phyloP scores from a whole-genome alignment of 441 rosid genomes.

The Melianthus villosus region DNA sequence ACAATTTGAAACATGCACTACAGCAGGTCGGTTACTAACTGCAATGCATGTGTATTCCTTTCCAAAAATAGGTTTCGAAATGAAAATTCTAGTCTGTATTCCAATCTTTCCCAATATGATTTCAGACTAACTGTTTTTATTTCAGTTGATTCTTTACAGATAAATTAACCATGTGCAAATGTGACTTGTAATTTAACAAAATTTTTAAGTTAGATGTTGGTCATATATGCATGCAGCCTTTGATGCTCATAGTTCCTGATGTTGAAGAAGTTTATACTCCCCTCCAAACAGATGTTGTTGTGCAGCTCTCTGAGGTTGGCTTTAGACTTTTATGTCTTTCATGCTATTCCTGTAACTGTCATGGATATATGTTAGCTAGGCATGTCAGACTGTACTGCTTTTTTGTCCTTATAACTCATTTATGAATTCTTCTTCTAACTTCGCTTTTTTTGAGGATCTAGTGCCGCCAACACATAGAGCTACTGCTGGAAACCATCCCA shows the following conservation, averaged over 20 bases:
- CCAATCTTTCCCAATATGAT: too few species aligned
- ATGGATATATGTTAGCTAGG: too few species aligned
- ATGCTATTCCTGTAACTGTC: too few species aligned
- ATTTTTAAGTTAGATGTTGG: too few species aligned
- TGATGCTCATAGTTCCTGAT: constrained; percentile 80
- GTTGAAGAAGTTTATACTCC: constrained; percentile 80
- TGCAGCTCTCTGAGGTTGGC: constrained; percentile 69
- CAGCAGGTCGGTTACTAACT: constrained; percentile 23
- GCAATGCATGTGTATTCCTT: constrained; percentile 4
- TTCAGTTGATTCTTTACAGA: too few species aligned
- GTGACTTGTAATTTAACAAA: too few species aligned
- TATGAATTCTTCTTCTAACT: constrained; percentile 1
- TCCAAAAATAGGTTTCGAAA: too few species aligned
- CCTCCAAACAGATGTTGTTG: constrained; percentile 62
- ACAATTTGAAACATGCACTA: constrained; percentile 54
- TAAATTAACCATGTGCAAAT: too few species aligned
- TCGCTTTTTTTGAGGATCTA: constrained; percentile 19
- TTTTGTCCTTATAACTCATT: too few species aligned
- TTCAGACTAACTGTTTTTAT: too few species aligned
- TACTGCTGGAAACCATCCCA: constrained; percentile 87
- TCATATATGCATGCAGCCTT: constrained; percentile 51
- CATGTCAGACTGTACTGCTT: too few species aligned
- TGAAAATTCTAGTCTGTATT: constrained; percentile 6
- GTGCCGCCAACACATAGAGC: constrained; percentile 95
- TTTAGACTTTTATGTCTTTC: constrained; percentile 4